Evolutionary conservation across 108 stramenopile species (phyloP).

Genomic region (Skeletonema grethae): DNA sequence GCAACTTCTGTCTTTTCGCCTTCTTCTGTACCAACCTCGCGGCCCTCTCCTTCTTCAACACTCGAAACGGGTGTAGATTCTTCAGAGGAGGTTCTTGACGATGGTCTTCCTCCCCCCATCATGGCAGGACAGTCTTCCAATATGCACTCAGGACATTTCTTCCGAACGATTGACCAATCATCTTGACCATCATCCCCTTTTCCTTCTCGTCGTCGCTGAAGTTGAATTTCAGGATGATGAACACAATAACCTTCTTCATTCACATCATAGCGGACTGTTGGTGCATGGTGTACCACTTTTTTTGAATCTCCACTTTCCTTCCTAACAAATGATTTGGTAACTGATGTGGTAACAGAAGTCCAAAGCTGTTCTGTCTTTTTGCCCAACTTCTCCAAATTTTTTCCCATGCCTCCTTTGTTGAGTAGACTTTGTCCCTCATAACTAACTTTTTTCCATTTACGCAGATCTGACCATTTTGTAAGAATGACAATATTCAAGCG

Average conservation of each 20-base stretch:
- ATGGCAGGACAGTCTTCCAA: constrained; percentile 42
- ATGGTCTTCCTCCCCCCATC: constrained; percentile 6
- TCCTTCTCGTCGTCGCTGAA: constrained; percentile 17
- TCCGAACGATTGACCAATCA: constrained; percentile 34
- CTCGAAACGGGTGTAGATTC: not conserved
- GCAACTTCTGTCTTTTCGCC: not conserved
- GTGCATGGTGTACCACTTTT: not conserved
- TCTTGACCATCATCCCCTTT: not conserved
- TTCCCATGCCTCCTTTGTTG: constrained; percentile 12
- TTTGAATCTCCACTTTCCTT: constrained; percentile 1
- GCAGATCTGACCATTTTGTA: constrained; percentile 42
- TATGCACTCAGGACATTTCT: constrained; percentile 49
- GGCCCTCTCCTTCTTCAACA: not conserved
- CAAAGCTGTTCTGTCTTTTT: constrained; percentile 36
- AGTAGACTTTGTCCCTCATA: constrained; percentile 28
- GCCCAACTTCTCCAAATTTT: constrained; percentile 29
- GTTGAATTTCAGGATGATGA: constrained; percentile 40
- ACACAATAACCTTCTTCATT: constrained; percentile 29
- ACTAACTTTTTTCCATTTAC: constrained; percentile 42
- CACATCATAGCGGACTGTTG: constrained; percentile 6
- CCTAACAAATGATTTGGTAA: constrained; percentile 31
- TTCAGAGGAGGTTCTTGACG: constrained; percentile 1
- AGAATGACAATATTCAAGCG: constrained; percentile 43
- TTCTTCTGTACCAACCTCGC: not conserved
- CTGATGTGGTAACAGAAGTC: constrained; percentile 28